Evolutionary conservation across 306 rosid genomes (phyloP).

Genomic region (Prinsepia uniflora): DNA sequence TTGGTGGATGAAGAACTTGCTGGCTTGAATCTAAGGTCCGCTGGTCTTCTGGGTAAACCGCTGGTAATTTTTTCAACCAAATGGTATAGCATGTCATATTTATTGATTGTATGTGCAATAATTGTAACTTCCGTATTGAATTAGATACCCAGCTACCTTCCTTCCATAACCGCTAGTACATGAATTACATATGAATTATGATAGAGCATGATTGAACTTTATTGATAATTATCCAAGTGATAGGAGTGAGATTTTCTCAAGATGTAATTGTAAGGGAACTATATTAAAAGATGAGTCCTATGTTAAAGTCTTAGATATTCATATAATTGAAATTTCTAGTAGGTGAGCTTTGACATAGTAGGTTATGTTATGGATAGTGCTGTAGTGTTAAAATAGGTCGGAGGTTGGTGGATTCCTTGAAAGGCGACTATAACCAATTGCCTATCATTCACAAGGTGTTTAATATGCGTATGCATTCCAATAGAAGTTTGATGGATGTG

Average conservation of each 20-base stretch:
- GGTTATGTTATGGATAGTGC: background rate
- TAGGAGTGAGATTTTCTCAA: background rate
- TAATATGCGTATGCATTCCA: background rate
- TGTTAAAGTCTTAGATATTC: background rate
- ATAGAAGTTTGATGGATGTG: background rate
- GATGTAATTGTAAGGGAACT: background rate
- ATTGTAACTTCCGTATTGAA: background rate
- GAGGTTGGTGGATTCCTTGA: background rate
- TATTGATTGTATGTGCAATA: background rate
- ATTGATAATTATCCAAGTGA: no score
- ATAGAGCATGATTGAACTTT: background rate
- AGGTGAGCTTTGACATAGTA: background rate
- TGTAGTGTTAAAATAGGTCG: background rate
- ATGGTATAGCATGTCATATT: background rate
- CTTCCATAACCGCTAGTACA: background rate
- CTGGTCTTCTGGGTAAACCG: conserved; percentile 67
- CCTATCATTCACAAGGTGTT: background rate
- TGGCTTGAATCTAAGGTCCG: conserved; percentile 59
- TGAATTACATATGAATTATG: conserved; percentile 1
- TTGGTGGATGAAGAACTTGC: conserved; percentile 56
- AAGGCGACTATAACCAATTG: background rate
- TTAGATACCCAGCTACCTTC: background rate
- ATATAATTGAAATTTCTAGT: background rate
- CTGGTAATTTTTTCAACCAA: conserved; percentile 46
- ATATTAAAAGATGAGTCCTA: background rate